Percentiles rank a stretch among this genome's conserved stretches.
These are phyloP conservation scores for Chalciporus sphaerocephalus DNA, from an alignment of 768 basidiomycete genomes.

Conservation along the genomic window DNA sequence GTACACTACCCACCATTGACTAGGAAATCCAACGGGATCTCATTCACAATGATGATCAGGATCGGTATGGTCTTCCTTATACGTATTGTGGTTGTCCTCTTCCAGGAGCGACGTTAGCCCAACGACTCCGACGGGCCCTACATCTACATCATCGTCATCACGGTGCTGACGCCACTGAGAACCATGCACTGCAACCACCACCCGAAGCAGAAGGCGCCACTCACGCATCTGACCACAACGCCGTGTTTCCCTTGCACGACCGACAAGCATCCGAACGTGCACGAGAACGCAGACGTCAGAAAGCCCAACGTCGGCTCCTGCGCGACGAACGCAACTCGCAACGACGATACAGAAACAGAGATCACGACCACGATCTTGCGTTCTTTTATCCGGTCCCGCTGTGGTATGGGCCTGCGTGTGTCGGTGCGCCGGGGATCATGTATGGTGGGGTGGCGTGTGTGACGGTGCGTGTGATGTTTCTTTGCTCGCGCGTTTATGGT, in stretches of 20 bases:
- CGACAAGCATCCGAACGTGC: conserved; percentile 1
- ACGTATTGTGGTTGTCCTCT: conserved; percentile 56
- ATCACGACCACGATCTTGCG: conserved; percentile 1
- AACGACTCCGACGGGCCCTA: conserved; percentile 35
- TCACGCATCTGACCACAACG: conserved; percentile 53
- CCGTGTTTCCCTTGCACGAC: conserved; percentile 35
- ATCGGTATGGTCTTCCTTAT: conserved; percentile 50
- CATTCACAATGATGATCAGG: conserved; percentile 25
- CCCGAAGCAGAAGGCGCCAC: conserved; percentile 38
- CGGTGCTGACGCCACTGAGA: neutral
- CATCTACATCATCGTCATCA: conserved; percentile 2
- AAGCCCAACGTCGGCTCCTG: conserved; percentile 7
- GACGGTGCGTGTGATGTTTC: neutral
- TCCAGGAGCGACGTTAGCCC: conserved; percentile 41
- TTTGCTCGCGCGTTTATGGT: too few species aligned
- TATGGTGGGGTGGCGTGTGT: too few species aligned
- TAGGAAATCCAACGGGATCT: neutral
- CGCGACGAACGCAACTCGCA: neutral
- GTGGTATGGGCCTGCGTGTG: neutral
- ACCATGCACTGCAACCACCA: conserved; percentile 34
- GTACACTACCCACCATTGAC: conserved; percentile 6
- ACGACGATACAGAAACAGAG: neutral
- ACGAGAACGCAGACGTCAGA: conserved; percentile 8
- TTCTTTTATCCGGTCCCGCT: conserved; percentile 14
- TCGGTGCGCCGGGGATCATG: neutral